Evolutionary conservation across 169 alveolate species (phyloP).

Genomic region (Plasmodium reichenowi): DNA sequence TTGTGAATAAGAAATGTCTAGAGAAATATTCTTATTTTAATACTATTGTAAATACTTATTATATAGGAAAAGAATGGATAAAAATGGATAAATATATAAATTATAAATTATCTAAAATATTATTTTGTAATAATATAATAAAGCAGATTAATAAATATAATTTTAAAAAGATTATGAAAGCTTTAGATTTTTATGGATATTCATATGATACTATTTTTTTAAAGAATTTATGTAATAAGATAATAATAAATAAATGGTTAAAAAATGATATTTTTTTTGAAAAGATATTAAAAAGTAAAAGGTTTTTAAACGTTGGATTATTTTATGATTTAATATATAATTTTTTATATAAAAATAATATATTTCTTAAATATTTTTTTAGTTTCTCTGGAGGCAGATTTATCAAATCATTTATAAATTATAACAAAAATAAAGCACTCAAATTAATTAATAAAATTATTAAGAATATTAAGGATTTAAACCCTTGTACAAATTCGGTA

Average conservation of each 20-base stretch:
- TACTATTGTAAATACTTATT: constrained; percentile 35
- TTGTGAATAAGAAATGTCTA: constrained; percentile 30
- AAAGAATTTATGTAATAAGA: constrained; percentile 52
- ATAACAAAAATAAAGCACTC: constrained; percentile 41
- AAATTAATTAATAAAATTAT: constrained; percentile 42
- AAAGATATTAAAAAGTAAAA: constrained; percentile 23
- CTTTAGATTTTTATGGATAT: constrained; percentile 69
- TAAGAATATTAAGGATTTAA: constrained; percentile 27
- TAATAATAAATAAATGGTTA: constrained; percentile 54
- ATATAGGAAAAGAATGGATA: constrained; percentile 11
- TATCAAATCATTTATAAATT: constrained; percentile 26
- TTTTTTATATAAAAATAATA: constrained; percentile 21
- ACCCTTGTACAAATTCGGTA: constrained; percentile 38
- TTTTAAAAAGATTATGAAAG: constrained; percentile 44
- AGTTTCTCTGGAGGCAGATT: constrained; percentile 37
- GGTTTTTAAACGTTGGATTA: constrained; percentile 19
- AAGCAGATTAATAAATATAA: constrained; percentile 25
- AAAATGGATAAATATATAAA: constrained; percentile 32
- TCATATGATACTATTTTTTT: constrained; percentile 49
- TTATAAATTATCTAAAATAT: constrained; percentile 35
- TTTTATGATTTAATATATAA: constrained; percentile 48
- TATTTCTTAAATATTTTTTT: constrained; percentile 36
- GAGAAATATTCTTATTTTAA: constrained; percentile 65
- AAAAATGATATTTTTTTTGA: constrained; percentile 21
- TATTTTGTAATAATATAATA: constrained; percentile 40